These are phyloP conservation scores for Fusarium odoratissimum DNA, from an alignment of 2,329 filamentous ascomycete genomes.

Conservation along the genomic window DNA sequence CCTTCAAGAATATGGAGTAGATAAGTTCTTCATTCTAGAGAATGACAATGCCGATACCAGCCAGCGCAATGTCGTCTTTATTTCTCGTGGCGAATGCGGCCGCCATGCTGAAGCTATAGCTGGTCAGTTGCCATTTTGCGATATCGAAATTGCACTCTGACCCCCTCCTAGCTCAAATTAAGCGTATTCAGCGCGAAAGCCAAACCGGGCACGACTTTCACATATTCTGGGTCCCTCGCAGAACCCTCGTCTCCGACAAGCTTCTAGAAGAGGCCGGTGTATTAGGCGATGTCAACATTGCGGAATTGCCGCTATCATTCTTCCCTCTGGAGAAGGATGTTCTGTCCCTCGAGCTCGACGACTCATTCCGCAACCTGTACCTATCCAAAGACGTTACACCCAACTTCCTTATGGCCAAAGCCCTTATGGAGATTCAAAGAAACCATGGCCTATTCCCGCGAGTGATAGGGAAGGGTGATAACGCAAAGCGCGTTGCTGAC, in stretches of 20 bases:
- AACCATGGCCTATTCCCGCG: slow-evolving; percentile 93
- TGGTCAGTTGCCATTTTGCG: slow-evolving; percentile 67
- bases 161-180: slow-evolving; percentile 81
- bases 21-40: slow-evolving; percentile 96
- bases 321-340: slow-evolving; percentile 92
- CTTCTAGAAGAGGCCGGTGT: slow-evolving; percentile 93
- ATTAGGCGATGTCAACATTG: slow-evolving; percentile 89
- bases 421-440: slow-evolving; percentile 93
- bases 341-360: slow-evolving; percentile 88
- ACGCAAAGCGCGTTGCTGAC: slow-evolving; percentile 89
- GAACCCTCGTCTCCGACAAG: slow-evolving; percentile 90
- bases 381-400: slow-evolving; percentile 90
- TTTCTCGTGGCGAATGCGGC: slow-evolving; percentile 89
- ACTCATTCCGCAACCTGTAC: slow-evolving; percentile 88
- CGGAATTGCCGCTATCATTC: slow-evolving; percentile 89
- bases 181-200: slow-evolving; percentile 86
- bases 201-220: slow-evolving; percentile 95
- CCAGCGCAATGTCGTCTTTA: slow-evolving; percentile 94
- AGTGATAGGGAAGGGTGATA: slow-evolving; percentile 95
- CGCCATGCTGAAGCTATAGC: slow-evolving; percentile 87
- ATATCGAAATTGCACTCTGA: slow-evolving; percentile 10
- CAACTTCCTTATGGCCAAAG: slow-evolving; percentile 88
- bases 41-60: slow-evolving; percentile 95
- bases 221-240: slow-evolving; percentile 94
- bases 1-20: slow-evolving; percentile 95